A percentile compares a stretch with the other conserved stretches of the same genome.
phyloP scores from a whole-genome alignment of 2,329 filamentous ascomycete species.

The Stagonosporopsis chrysanthemi region DNA sequence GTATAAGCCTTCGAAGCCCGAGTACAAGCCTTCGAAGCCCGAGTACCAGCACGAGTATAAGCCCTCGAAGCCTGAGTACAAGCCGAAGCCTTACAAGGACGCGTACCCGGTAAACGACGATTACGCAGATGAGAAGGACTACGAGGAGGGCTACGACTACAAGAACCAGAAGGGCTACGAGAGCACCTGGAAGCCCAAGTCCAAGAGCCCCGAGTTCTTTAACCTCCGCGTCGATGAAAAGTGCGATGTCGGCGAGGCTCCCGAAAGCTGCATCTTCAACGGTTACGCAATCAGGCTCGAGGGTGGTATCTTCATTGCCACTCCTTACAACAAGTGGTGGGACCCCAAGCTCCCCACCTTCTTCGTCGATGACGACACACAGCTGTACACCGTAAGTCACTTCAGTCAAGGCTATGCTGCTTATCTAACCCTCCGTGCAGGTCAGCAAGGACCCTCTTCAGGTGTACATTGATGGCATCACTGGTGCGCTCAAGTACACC shows the following conservation, averaged over 20 bases:
- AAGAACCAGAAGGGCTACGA: slow-evolving; percentile 2
- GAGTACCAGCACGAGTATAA: not conserved
- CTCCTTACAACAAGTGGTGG: slow-evolving; percentile 41
- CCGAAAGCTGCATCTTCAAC: slow-evolving; percentile 23
- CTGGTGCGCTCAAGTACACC: slow-evolving; percentile 35
- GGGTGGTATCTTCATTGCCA: slow-evolving; percentile 37
- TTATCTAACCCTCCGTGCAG: slow-evolving; percentile 22
- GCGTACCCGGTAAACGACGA: slow-evolving; percentile 3
- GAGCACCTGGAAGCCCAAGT: slow-evolving; percentile 33
- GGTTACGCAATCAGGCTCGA: slow-evolving; percentile 36
- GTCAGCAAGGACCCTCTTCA: slow-evolving; percentile 41
- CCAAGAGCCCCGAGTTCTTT: slow-evolving; percentile 36
- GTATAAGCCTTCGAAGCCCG: not conserved
- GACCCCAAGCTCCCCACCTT: slow-evolving; percentile 37
- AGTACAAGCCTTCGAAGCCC: not conserved
- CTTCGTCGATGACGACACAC: slow-evolving; percentile 39
- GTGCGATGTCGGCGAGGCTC: slow-evolving; percentile 12
- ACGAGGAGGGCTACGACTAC: slow-evolving; percentile 8
- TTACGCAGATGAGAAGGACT: slow-evolving; percentile 8
- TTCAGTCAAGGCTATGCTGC: too few species aligned
- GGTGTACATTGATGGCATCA: slow-evolving; percentile 34
- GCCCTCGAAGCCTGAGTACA: not conserved
- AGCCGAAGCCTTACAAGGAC: slow-evolving; percentile 2
- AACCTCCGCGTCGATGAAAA: slow-evolving; percentile 31
- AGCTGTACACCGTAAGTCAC: slow-evolving; percentile 37